Evolutionary conservation across 768 basidiomycete genomes (phyloP).

Genomic region (Amyloporia xantha): DNA sequence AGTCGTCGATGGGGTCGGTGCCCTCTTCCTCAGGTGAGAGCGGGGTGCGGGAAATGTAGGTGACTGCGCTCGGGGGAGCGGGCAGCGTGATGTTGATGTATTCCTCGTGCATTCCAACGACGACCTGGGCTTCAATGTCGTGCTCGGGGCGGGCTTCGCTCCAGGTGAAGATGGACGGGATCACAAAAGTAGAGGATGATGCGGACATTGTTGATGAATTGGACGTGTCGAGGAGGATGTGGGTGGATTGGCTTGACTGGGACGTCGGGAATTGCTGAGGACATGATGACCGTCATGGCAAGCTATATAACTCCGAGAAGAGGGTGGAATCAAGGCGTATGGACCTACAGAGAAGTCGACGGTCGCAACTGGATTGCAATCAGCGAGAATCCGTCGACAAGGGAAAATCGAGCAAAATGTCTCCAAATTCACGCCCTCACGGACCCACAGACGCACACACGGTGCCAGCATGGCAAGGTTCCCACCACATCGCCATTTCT

Average conservation of each 20-base stretch:
- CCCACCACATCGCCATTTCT: no score
- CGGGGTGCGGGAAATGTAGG: not conserved
- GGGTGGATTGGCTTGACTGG: not conserved
- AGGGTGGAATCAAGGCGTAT: not conserved
- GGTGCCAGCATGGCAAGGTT: no score
- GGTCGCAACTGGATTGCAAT: not conserved
- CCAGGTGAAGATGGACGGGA: slow-evolving; percentile 5
- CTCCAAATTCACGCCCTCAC: no score
- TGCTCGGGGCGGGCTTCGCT: not conserved
- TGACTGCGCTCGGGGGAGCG: not conserved
- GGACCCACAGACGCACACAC: no score
- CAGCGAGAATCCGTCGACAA: not conserved
- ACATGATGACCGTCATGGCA: not conserved
- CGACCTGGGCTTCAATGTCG: slow-evolving; percentile 6
- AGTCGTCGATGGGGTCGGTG: slow-evolving; percentile 8
- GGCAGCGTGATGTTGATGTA: not conserved
- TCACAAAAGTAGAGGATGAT: not conserved
- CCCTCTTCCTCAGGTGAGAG: slow-evolving; percentile 6
- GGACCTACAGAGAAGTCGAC: not conserved
- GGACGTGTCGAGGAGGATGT: not conserved
- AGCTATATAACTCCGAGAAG: not conserved
- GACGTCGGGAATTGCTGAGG: not conserved
- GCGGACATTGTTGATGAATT: not conserved
- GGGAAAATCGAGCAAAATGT: not conserved
- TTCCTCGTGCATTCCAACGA: not conserved